Base-by-base conservation (phyloP, 2,329 filamentous ascomycete species). In the Calonectria hawksworthii region DNA sequence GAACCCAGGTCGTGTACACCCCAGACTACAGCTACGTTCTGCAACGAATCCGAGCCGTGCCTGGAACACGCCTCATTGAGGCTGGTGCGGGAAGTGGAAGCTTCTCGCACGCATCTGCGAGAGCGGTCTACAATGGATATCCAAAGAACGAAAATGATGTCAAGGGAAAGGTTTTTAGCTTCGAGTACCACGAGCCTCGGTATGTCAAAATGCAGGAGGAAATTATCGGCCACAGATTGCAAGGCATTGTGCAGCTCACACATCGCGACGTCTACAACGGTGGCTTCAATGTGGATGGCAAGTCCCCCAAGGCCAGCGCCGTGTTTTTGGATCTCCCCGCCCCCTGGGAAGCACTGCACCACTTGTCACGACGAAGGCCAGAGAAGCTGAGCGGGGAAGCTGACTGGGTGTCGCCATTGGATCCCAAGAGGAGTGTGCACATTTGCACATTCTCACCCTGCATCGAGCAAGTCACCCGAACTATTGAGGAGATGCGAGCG, bases 371-470 rank as follows among this genome's bases (percentile, higher is more conserved):
- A 72, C 87, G 79, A 59, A 82, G 74, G 52, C 81, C 79, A 3
- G 75, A 79, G 11, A 84, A 81, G 56, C 74, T 73, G 8, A 79
- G 70, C 36, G 76, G 77, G 26, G 66, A 77, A 23, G 78, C 68
- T 23, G 79, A 82, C n/a, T 92, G 90, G 87, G 83, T 89, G 21
- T 93, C 91, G 0, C 89, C 91, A 0, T 89, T 99, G 14, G 93
- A 97, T 78, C 92, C 95, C 0, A 89, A 90, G n/a, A 90, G 91
- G 52, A 90, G 94, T 7, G 92, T 93, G 1, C 90, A 97, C 82
- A 90, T 99, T 70, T 99, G 97, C 87, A 98, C 96, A 0, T 99
- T 99, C 86, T 98, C 94, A 1, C 97, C 97, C 0, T 99, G 97
- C 85, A 98, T 99, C 78, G 97, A 99, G 86, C 97, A 99, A 87